These are phyloP conservation scores for Platismatia glauca DNA, from an alignment of 495 filamentous ascomycete genomes.

Conservation along the genomic window DNA sequence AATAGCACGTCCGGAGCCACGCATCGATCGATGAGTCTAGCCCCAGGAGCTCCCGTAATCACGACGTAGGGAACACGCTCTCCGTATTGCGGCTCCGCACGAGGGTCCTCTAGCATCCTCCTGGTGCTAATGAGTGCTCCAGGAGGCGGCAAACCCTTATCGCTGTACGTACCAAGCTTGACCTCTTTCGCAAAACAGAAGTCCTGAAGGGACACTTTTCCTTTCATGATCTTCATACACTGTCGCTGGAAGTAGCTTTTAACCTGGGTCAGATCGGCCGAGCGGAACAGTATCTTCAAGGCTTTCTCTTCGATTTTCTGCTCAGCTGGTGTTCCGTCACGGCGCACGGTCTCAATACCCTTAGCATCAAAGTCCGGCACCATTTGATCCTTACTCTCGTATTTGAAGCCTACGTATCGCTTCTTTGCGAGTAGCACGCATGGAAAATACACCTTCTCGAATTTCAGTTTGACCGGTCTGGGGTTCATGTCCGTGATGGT, in stretches of 20 bases:
- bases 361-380: slow-evolving; percentile 95
- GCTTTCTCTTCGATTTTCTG: slow-evolving; percentile 97
- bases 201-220: slow-evolving; percentile 81
- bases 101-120: slow-evolving; percentile 75
- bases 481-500: slow-evolving; percentile 86
- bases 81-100: slow-evolving; percentile 87
- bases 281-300: slow-evolving; percentile 80
- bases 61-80: slow-evolving; percentile 95
- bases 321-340: slow-evolving; percentile 90
- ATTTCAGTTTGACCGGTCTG: slow-evolving; percentile 87
- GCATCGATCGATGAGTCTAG: slow-evolving; percentile 80
- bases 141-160: slow-evolving; percentile 66
- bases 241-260: slow-evolving; percentile 87
- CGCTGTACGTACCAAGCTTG: slow-evolving; percentile 81
- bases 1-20: slow-evolving; percentile 81
- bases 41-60: slow-evolving; percentile 75
- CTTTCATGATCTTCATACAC: slow-evolving; percentile 88
- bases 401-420: slow-evolving; percentile 96
- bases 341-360: slow-evolving; percentile 91
- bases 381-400: slow-evolving; percentile 66
- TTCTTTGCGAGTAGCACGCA: slow-evolving; percentile 94
- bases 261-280: slow-evolving; percentile 78
- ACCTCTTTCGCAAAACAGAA: slow-evolving; percentile 94
- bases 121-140: slow-evolving; percentile 79
- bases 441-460: slow-evolving; percentile 96